Conservation (phyloP, 768 basidiomycete species). For the Lentinula sp. region DNA sequence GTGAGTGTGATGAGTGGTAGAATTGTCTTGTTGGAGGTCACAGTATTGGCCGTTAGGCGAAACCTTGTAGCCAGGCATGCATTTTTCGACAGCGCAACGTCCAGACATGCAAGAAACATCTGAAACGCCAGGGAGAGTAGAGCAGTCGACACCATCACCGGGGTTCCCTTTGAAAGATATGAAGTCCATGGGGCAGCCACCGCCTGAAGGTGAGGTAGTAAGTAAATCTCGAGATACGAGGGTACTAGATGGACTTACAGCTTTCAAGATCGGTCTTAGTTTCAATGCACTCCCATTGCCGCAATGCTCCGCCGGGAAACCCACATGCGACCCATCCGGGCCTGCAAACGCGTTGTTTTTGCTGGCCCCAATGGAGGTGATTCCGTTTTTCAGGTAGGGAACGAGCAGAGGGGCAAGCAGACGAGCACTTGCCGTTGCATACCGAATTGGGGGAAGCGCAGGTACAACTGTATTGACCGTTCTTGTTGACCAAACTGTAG, state of each 20-base stretch:
- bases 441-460: slow-evolving; percentile 17
- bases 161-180: slow-evolving; percentile 14
- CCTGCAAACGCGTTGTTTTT: slow-evolving; percentile 17
- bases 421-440: slow-evolving; percentile 26
- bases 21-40: background rate
- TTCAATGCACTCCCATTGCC: slow-evolving; percentile 32
- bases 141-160: slow-evolving; percentile 25
- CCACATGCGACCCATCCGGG: slow-evolving; percentile 25
- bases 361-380: slow-evolving; percentile 13
- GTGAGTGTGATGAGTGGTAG: background rate
- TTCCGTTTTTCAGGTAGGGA: slow-evolving; percentile 7
- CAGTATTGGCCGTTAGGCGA: slow-evolving; percentile 6
- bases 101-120: slow-evolving; percentile 28
- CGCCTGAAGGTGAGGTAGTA: slow-evolving; percentile 16
- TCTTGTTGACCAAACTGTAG: slow-evolving; percentile 9
- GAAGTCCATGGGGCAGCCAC: slow-evolving; percentile 26
- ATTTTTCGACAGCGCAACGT: slow-evolving; percentile 25
- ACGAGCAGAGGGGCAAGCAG: slow-evolving; percentile 5
- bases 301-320: slow-evolving; percentile 17
- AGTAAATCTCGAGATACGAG: no score
- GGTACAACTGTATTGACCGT: slow-evolving; percentile 12
- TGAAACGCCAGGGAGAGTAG: slow-evolving; percentile 27
- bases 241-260: no score
- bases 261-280: slow-evolving; percentile 26
- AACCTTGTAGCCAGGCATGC: slow-evolving; percentile 22